These are phyloP conservation scores for Globisporangium abappressorium DNA, from an alignment of 352 stramenopile species.

Conservation along the genomic window DNA sequence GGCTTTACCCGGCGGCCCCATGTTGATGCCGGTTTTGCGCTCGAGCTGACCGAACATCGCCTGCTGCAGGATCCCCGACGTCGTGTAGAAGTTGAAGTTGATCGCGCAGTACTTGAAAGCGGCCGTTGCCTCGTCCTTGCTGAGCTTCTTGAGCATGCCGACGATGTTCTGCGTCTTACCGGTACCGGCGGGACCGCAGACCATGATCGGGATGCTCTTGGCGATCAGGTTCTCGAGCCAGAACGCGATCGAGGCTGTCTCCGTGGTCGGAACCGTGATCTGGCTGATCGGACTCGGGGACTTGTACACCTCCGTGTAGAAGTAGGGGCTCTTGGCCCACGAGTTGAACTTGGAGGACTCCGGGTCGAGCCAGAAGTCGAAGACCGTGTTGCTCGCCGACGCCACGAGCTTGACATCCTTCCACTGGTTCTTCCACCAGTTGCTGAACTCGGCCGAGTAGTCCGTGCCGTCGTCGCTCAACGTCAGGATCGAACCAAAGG, in stretches of 20 bases:
- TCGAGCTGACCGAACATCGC: conserved; percentile 93
- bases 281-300: conserved; percentile 86
- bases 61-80: conserved; percentile 89
- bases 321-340: conserved; percentile 95
- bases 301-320: conserved; percentile 89
- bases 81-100: conserved; percentile 99
- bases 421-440: conserved; percentile 96
- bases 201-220: conserved; percentile 91
- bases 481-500: conserved; percentile 91
- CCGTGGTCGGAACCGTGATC: conserved; percentile 92
- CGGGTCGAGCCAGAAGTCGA: conserved; percentile 97
- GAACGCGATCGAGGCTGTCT: conserved; percentile 94
- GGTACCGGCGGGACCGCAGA: conserved; percentile 92
- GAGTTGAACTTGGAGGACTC: conserved; percentile 90
- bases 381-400: conserved; percentile 93
- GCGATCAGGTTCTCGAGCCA: conserved; percentile 94
- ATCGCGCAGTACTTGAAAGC: conserved; percentile 91
- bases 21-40: conserved; percentile 94
- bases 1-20: conserved; percentile 91
- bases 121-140: conserved; percentile 76
- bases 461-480: conserved; percentile 93
- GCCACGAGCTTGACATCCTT: conserved; percentile 95
- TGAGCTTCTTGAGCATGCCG: conserved; percentile 92
- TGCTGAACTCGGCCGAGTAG: conserved; percentile 93
- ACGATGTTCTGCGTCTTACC: conserved; percentile 96